phyloP scores from a whole-genome alignment of 257 asterid genomes.

The Agastache rugosa region DNA sequence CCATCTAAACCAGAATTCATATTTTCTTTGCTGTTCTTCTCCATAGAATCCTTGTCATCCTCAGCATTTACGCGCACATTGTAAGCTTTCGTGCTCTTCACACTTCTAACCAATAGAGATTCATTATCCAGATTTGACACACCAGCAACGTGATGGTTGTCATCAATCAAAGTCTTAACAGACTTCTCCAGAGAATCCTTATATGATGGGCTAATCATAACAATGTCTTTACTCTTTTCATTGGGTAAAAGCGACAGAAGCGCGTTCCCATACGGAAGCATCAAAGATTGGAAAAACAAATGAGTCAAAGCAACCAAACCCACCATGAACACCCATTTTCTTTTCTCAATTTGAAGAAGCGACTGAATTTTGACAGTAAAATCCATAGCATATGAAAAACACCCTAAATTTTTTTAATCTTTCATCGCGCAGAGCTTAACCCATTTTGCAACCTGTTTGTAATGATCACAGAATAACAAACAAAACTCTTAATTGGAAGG shows the following conservation, averaged over 20 bases:
- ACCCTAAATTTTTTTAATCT: neutral
- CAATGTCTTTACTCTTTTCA: slow-evolving; percentile 24
- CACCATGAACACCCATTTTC: slow-evolving; percentile 78
- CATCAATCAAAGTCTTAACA: slow-evolving; percentile 29
- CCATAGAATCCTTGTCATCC: slow-evolving; percentile 28
- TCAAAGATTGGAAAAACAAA: slow-evolving; percentile 71
- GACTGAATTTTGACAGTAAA: slow-evolving; percentile 42
- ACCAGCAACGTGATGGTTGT: slow-evolving; percentile 27
- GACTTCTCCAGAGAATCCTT: slow-evolving; percentile 28
- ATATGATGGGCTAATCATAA: slow-evolving; percentile 32
- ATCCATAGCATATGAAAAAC: slow-evolving; percentile 48
- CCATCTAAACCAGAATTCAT: slow-evolving; percentile 39
- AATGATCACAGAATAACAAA: slow-evolving; percentile 14
- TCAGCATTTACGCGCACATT: slow-evolving; percentile 26
- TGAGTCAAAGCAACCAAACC: slow-evolving; percentile 75
- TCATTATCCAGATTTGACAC: slow-evolving; percentile 39
- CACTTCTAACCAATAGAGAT: slow-evolving; percentile 38
- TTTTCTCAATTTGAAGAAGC: slow-evolving; percentile 58
- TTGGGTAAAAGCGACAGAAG: slow-evolving; percentile 61
- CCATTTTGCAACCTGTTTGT: slow-evolving; percentile 27
- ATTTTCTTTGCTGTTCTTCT: slow-evolving; percentile 34
- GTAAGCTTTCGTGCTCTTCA: slow-evolving; percentile 33
- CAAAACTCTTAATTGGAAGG: neutral
- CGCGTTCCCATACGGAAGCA: slow-evolving; percentile 79
- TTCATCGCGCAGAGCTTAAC: slow-evolving; percentile 29